Percentiles rank a stretch among this genome's conserved stretches.
These are phyloP conservation scores for Clarireedia homoeocarpa DNA, from an alignment of 2,329 filamentous ascomycete genomes.

Conservation along the genomic window DNA sequence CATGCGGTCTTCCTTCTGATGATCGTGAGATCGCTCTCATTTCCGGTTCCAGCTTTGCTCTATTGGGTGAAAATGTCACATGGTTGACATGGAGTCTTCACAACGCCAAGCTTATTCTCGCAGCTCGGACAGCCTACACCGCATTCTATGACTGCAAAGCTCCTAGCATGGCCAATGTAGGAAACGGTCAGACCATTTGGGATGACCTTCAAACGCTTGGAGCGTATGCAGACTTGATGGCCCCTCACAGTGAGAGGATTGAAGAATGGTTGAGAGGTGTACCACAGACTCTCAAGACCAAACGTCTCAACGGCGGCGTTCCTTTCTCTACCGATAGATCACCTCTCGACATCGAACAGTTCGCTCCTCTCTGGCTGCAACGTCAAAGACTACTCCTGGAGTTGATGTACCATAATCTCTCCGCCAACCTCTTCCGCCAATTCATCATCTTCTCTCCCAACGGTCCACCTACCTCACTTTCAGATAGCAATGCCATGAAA, in stretches of 20 bases:
- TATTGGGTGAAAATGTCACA: slow-evolving; percentile 26
- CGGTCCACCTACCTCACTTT: slow-evolving; percentile 14
- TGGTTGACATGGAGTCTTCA: slow-evolving; percentile 29
- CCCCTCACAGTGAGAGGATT: slow-evolving; percentile 23
- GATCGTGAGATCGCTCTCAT: slow-evolving; percentile 22
- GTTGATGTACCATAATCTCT: slow-evolving; percentile 35
- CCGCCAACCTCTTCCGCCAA: slow-evolving; percentile 33
- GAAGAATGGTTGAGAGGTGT: slow-evolving; percentile 30
- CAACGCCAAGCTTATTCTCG: slow-evolving; percentile 27
- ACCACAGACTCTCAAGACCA: slow-evolving; percentile 33
- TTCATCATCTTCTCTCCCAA: slow-evolving; percentile 32
- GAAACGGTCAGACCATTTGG: slow-evolving; percentile 23
- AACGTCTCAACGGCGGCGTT: slow-evolving; percentile 25
- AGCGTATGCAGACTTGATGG: slow-evolving; percentile 25
- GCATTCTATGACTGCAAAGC: slow-evolving; percentile 27
- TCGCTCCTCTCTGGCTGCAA: slow-evolving; percentile 36
- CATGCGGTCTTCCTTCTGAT: slow-evolving; percentile 30
- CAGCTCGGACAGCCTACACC: slow-evolving; percentile 25
- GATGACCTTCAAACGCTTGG: slow-evolving; percentile 27
- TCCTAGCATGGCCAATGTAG: slow-evolving; percentile 17
- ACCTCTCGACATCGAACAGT: slow-evolving; percentile 27
- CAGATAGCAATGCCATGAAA: slow-evolving; percentile 25
- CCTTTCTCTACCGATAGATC: slow-evolving; percentile 35
- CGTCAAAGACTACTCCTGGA: slow-evolving; percentile 37
- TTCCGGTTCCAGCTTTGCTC: slow-evolving; percentile 25